Conservation (phyloP, 768 basidiomycete species). For the Russula griseocarnosa region DNA sequence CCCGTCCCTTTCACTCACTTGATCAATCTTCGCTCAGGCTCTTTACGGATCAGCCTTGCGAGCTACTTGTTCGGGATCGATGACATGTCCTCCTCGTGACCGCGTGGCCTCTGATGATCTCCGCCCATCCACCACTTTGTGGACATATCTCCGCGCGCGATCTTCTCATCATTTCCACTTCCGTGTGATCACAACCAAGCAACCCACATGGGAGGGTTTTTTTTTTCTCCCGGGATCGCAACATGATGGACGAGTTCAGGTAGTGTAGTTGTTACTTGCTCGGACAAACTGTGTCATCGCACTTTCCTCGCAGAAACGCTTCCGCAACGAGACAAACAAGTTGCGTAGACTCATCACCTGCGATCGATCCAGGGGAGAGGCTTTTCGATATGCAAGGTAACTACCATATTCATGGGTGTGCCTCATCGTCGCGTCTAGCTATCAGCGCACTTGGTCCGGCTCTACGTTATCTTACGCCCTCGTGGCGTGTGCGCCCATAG, state of each 20-base stretch:
- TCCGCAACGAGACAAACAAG: background rate
- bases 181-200: background rate
- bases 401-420: background rate
- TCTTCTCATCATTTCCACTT: background rate
- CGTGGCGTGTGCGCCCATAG: background rate
- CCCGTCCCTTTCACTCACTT: background rate
- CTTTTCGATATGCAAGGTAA: background rate
- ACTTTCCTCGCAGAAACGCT: background rate
- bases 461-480: background rate
- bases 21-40: constrained; percentile 5
- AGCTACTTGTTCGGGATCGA: constrained; percentile 2
- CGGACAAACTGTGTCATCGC: background rate
- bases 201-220: background rate
- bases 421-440: background rate
- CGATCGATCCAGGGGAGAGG: background rate
- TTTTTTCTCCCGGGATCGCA: background rate
- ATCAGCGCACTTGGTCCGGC: background rate
- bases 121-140: constrained; percentile 1
- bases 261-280: background rate
- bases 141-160: constrained; percentile 16
- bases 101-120: no score
- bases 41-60: constrained; percentile 7
- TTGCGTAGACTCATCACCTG: background rate
- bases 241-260: background rate
- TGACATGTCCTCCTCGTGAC: background rate